These are phyloP conservation scores for Melampsora americana DNA, from an alignment of 1,284 basidiomycete species.

Conservation along the genomic window DNA sequence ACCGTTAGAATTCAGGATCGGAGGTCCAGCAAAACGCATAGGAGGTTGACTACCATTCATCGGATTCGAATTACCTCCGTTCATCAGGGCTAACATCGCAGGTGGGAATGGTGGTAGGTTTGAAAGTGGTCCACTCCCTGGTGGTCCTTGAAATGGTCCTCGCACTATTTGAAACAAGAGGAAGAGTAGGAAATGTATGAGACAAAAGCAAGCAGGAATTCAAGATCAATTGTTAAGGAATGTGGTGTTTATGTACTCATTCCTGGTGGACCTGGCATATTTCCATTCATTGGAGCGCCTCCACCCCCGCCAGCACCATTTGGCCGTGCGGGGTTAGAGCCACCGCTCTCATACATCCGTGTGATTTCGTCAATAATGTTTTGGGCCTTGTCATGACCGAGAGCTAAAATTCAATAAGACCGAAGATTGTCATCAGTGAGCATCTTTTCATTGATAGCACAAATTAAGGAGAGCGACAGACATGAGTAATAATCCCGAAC, in stretches of 20 bases:
- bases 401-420: slow-evolving; percentile 59
- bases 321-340: slow-evolving; percentile 44
- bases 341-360: slow-evolving; percentile 71
- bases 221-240: neutral
- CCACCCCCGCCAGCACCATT: slow-evolving; percentile 10
- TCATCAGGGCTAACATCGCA: slow-evolving; percentile 44
- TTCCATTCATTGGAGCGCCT: slow-evolving; percentile 20
- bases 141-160: slow-evolving; percentile 8
- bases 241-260: slow-evolving; percentile 9
- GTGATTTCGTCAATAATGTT: slow-evolving; percentile 94
- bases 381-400: slow-evolving; percentile 94
- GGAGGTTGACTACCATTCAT: slow-evolving; percentile 28
- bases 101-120: slow-evolving; percentile 40
- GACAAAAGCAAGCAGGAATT: neutral
- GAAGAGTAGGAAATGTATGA: neutral
- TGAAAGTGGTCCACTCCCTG: slow-evolving; percentile 9
- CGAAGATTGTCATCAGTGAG: neutral
- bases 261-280: slow-evolving; percentile 9
- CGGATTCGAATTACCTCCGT: slow-evolving; percentile 25
- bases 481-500: slow-evolving; percentile 96
- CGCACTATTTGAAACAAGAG: slow-evolving; percentile 15
- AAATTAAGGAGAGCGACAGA: slow-evolving; percentile 56
- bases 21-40: slow-evolving; percentile 41
- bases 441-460: neutral
- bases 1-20: slow-evolving; percentile 23